Percentiles rank a stretch among this genome's conserved stretches.
phyloP scores from a whole-genome alignment of 2,329 filamentous ascomycete species.

The Davidsoniella virescens region DNA sequence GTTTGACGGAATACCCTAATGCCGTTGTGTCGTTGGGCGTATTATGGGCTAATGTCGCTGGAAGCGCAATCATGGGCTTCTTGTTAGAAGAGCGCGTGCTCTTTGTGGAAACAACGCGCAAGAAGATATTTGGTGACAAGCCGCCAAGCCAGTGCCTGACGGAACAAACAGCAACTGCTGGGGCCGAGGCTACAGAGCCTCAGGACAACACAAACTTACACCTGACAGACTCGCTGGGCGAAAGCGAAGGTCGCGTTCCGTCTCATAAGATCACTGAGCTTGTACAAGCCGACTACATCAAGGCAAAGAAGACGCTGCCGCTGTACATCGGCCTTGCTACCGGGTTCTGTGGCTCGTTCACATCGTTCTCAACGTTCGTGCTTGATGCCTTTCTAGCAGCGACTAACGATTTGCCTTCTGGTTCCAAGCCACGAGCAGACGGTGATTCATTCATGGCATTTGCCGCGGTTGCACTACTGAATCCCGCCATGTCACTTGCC shows the following conservation, averaged over 20 bases:
- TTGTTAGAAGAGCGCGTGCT: slow-evolving; percentile 61
- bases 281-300: slow-evolving; percentile 24
- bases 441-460: slow-evolving; percentile 76
- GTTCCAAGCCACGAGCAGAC: slow-evolving; percentile 36
- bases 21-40: slow-evolving; percentile 58
- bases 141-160: no score
- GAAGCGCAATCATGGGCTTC: slow-evolving; percentile 73
- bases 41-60: slow-evolving; percentile 77
- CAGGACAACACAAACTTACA: background rate
- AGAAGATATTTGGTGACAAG: background rate
- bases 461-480: slow-evolving; percentile 56
- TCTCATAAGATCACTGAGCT: background rate
- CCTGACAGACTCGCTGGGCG: slow-evolving; percentile 4
- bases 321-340: slow-evolving; percentile 76
- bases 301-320: slow-evolving; percentile 70
- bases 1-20: slow-evolving; percentile 63
- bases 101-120: slow-evolving; percentile 32
- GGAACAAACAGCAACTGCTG: background rate
- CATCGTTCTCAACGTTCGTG: slow-evolving; percentile 76
- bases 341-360: slow-evolving; percentile 80
- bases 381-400: slow-evolving; percentile 65
- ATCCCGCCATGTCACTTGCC: slow-evolving; percentile 51
- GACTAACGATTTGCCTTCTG: slow-evolving; percentile 48
- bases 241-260: slow-evolving; percentile 5
- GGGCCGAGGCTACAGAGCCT: background rate